Conservation (phyloP, 441 rosid genomes). For the Aquilaria agallochum region DNA sequence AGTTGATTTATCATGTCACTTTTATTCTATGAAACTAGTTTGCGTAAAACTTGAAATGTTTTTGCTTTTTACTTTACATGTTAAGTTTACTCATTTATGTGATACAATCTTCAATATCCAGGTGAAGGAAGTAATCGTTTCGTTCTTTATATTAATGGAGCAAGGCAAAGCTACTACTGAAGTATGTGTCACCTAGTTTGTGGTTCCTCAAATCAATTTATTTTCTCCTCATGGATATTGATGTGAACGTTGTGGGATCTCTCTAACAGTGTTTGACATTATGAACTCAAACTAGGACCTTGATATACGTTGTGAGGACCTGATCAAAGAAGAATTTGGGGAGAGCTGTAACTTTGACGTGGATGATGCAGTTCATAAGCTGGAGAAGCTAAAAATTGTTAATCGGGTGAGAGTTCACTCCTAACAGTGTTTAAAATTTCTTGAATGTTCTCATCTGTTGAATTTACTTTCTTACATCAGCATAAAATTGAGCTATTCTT, state of each 20-base stretch:
- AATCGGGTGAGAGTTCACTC: conserved; percentile 38
- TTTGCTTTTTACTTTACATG: too few relatives aligned
- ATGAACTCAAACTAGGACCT: conserved; percentile 44
- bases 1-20: too few relatives aligned
- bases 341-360: conserved; percentile 86
- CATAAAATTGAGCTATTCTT: too few relatives aligned
- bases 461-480: too few relatives aligned
- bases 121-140: conserved; percentile 87
- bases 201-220: too few relatives aligned
- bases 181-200: conserved; percentile 20
- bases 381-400: conserved; percentile 78
- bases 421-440: not conserved
- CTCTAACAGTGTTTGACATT: not conserved
- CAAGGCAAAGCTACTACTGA: conserved; percentile 55
- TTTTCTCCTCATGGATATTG: too few relatives aligned
- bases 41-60: too few relatives aligned
- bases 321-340: conserved; percentile 69
- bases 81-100: too few relatives aligned
- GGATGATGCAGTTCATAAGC: conserved; percentile 82
- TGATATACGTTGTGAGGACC: conserved; percentile 75
- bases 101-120: conserved; percentile 12
- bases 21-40: too few relatives aligned
- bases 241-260: too few relatives aligned
- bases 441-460: not conserved
- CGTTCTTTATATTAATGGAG: conserved; percentile 78